Evolutionary conservation across 139 green algal species (phyloP).

Genomic region (Zygnema circumcarinatum): DNA sequence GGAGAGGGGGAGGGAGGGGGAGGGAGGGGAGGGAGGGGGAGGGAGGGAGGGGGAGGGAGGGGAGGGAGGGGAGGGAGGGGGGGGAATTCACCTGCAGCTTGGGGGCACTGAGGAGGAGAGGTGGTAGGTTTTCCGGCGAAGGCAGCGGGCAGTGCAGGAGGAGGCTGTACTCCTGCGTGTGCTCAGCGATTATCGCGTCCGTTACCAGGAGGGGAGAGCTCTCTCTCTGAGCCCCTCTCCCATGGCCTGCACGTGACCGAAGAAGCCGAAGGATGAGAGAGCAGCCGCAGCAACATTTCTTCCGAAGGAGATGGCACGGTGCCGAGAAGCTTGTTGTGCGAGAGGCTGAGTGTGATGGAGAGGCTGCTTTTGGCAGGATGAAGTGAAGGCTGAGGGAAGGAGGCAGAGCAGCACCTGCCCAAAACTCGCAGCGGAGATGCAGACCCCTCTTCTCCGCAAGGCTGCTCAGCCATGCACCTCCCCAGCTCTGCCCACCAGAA

Average conservation of each 20-base stretch:
- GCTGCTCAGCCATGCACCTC: not conserved
- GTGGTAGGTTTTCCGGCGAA: not conserved
- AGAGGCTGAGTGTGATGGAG: no score
- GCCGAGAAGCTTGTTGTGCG: no score
- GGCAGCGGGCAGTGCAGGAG: conserved; percentile 8
- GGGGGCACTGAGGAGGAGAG: not conserved
- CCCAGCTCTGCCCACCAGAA: not conserved
- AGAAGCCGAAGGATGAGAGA: not conserved
- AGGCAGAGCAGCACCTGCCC: not conserved
- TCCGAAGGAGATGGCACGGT: no score
- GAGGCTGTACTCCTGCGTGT: not conserved
- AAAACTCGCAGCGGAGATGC: not conserved
- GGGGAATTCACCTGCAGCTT: no score
- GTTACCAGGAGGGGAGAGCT: not conserved
- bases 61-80: conserved; percentile 3
- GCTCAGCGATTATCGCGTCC: not conserved
- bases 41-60: not conserved
- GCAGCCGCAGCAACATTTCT: no score
- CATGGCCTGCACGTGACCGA: not conserved
- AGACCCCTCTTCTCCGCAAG: not conserved
- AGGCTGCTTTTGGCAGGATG: no score
- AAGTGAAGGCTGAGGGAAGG: not conserved
- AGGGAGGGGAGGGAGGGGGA: not conserved
- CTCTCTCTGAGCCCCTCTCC: not conserved
- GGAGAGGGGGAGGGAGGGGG: not conserved